A percentile compares a stretch with the other conserved stretches of the same genome.
Conservation (phyloP, 306 rosid species). For the Heteromeles arbutifolia region DNA sequence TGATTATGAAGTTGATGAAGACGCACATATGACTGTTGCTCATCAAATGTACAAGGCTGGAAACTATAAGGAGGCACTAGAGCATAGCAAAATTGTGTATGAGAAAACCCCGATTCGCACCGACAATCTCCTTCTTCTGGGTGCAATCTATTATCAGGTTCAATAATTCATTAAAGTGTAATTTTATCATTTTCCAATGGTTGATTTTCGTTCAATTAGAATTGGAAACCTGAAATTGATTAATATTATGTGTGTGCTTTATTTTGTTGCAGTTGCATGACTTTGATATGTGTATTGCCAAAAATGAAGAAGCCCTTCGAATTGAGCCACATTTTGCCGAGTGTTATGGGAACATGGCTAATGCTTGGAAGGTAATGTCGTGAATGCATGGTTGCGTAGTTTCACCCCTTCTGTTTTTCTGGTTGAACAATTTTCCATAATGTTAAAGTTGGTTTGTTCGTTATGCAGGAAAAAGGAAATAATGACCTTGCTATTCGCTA, state of each 20-base stretch:
- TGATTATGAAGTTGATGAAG: conserved; percentile 74
- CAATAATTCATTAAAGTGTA: not conserved
- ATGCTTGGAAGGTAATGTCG: conserved; percentile 84
- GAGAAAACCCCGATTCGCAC: conserved; percentile 82
- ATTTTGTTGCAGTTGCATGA: conserved; percentile 63
- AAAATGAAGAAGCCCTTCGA: conserved; percentile 93
- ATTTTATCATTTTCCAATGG: not conserved
- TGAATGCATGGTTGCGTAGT: not conserved
- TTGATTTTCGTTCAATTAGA: not conserved
- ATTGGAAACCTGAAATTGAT: not conserved
- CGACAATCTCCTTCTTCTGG: conserved; percentile 86
- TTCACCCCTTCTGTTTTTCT: not conserved
- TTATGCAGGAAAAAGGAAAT: conserved; percentile 54
- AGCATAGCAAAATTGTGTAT: conserved; percentile 72
- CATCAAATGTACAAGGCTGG: conserved; percentile 92
- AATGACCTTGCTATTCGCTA: conserved; percentile 53
- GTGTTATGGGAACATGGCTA: conserved; percentile 99
- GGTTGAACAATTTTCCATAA: not conserved
- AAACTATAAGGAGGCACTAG: conserved; percentile 80
- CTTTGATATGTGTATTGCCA: conserved; percentile 86
- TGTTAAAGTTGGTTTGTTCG: conserved; percentile 5
- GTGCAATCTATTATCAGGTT: conserved; percentile 97
- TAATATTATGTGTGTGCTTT: not conserved
- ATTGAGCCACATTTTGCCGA: conserved; percentile 87
- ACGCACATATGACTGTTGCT: conserved; percentile 64